These are phyloP conservation scores for Paramecium biaurelia DNA, from an alignment of 73 alveolate genomes.

Conservation along the genomic window DNA sequence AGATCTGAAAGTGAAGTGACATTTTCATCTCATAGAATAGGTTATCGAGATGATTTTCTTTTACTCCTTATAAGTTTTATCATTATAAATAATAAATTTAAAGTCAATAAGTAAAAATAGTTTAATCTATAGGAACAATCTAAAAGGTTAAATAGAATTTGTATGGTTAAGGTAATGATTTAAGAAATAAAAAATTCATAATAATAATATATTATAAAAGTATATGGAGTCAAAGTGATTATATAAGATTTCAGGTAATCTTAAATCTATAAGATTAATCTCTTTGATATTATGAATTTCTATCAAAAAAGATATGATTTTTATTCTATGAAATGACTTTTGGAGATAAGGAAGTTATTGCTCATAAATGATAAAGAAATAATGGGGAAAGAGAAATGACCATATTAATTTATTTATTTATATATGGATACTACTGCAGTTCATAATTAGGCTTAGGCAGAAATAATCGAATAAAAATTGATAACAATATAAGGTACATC, in stretches of 20 bases:
- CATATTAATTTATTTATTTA: background rate
- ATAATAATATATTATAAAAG: background rate
- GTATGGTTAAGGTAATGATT: background rate
- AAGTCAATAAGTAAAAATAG: background rate
- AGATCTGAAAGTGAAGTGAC: background rate
- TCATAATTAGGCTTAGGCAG: background rate
- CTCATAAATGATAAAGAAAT: background rate
- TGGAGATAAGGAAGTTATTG: background rate
- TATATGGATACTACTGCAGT: constrained; percentile 3
- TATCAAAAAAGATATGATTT: background rate
- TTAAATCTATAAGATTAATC: background rate
- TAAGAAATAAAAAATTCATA: background rate
- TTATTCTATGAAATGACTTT: background rate
- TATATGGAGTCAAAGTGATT: background rate
- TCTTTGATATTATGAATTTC: background rate
- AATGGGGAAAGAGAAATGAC: background rate
- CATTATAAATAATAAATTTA: background rate
- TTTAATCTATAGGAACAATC: background rate
- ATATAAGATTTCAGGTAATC: background rate
- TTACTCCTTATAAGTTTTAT: background rate
- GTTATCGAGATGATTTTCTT: background rate
- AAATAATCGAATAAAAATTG: background rate
- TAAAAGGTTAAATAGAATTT: background rate
- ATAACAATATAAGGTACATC: background rate
- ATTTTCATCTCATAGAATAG: background rate